phyloP scores from a whole-genome alignment of 768 basidiomycete genomes.

The Termitomyces heimii region DNA sequence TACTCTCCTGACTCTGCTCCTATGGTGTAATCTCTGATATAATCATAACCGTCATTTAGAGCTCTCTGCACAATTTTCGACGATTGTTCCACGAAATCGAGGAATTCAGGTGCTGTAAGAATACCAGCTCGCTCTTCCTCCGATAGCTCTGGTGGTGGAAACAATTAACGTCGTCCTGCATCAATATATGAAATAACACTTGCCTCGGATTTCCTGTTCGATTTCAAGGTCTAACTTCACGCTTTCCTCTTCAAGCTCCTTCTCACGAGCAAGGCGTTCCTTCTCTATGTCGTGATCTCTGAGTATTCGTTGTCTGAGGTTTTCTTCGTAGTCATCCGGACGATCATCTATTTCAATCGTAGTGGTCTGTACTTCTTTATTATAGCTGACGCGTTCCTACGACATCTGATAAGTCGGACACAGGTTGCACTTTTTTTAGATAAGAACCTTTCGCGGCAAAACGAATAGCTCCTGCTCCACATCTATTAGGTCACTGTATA shows the following conservation, averaged over 20 bases:
- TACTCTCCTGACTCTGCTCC: conserved; percentile 81
- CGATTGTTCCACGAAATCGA: conserved; percentile 91
- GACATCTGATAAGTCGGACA: neutral
- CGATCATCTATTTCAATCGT: conserved; percentile 49
- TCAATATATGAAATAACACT: conserved; percentile 2
- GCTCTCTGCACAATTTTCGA: conserved; percentile 95
- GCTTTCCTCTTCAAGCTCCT: conserved; percentile 78
- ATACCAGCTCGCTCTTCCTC: conserved; percentile 83
- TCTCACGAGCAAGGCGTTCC: conserved; percentile 63
- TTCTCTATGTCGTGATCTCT: conserved; percentile 66
- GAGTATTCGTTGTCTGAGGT: conserved; percentile 64
- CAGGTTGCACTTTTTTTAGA: neutral
- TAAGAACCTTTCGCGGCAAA: conserved; percentile 71
- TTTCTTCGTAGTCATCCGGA: conserved; percentile 54
- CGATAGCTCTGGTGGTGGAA: conserved; percentile 58
- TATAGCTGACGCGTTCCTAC: conserved; percentile 76
- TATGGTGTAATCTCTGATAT: conserved; percentile 94
- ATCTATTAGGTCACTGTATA: conserved; percentile 78
- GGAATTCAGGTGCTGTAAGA: conserved; percentile 83
- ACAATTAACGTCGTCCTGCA: neutral
- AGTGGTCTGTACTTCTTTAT: conserved; percentile 80
- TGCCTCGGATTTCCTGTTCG: conserved; percentile 81
- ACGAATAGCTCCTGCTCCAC: conserved; percentile 89
- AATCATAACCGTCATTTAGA: conserved; percentile 93
- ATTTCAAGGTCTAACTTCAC: conserved; percentile 81